Evolutionary conservation across 2,329 filamentous ascomycete genomes (phyloP).

Genomic region (Escovopsis sp.): DNA sequence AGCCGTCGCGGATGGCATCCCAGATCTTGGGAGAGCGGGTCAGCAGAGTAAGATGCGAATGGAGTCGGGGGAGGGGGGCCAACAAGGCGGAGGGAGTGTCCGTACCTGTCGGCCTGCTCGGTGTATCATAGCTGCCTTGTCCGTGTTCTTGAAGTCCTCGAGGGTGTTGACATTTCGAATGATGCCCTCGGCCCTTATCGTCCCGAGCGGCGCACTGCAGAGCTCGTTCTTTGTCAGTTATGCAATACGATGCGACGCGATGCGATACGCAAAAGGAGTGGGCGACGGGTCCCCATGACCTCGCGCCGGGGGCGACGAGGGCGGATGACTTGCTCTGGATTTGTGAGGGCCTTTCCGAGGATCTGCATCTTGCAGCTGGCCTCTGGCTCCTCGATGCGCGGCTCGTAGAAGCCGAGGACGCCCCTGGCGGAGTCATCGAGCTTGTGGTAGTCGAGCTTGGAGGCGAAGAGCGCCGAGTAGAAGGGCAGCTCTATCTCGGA

Average conservation of each 20-base stretch:
- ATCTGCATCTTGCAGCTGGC: conserved; percentile 83
- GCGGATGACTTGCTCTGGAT: conserved; percentile 50
- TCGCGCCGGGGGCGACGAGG: too few species aligned
- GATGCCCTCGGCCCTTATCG: conserved; percentile 75
- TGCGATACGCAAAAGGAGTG: too few species aligned
- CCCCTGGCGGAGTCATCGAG: conserved; percentile 85
- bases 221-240: conserved; percentile 13
- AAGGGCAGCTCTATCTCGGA: conserved; percentile 94
- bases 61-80: not conserved
- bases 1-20: conserved; percentile 94
- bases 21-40: conserved; percentile 56
- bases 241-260: too few species aligned
- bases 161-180: conserved; percentile 95
- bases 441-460: conserved; percentile 94
- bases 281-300: too few species aligned
- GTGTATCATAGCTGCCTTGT: conserved; percentile 64
- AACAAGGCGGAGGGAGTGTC: conserved; percentile 1
- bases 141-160: conserved; percentile 75
- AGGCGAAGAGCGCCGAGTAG: conserved; percentile 79
- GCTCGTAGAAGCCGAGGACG: conserved; percentile 78
- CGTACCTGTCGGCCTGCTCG: conserved; percentile 63
- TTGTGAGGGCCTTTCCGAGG: conserved; percentile 70
- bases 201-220: conserved; percentile 48
- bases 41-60: conserved; percentile 6
- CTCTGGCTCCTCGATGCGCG: conserved; percentile 56